Percentiles rank a stretch among this genome's conserved stretches.
These are phyloP conservation scores for Alternaria consortialis DNA, from an alignment of 2,329 filamentous ascomycete genomes.

Conservation along the genomic window DNA sequence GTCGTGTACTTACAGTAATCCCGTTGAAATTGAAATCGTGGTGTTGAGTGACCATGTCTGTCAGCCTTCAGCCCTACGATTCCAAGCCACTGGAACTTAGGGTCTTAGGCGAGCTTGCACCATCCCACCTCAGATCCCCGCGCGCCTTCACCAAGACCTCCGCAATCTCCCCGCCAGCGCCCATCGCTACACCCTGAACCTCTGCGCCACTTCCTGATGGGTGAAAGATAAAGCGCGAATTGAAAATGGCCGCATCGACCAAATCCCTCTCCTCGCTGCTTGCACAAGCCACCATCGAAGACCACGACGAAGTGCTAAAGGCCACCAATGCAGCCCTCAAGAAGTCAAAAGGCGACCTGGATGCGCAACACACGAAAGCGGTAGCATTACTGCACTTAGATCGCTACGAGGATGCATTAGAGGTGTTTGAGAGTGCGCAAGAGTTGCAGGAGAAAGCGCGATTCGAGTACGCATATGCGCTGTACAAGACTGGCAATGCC, in stretches of 20 bases:
- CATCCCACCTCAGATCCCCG: conserved; percentile 41
- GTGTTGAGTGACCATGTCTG: neutral
- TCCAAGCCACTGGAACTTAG: conserved; percentile 15
- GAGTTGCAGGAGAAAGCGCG: conserved; percentile 67
- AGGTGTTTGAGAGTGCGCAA: conserved; percentile 70
- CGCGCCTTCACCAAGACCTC: conserved; percentile 37
- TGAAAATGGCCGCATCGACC: conserved; percentile 51
- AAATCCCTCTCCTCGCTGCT: conserved; percentile 64
- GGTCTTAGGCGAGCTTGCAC: conserved; percentile 37
- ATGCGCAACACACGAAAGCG: conserved; percentile 74
- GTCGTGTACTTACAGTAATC: neutral
- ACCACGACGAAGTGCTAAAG: conserved; percentile 78
- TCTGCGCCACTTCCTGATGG: conserved; percentile 31
- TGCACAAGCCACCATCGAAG: conserved; percentile 66
- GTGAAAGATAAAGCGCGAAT: conserved; percentile 26
- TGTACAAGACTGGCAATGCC: conserved; percentile 80
- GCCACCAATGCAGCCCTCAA: conserved; percentile 66
- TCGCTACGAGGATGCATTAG: conserved; percentile 79
- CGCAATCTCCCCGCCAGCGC: conserved; percentile 29
- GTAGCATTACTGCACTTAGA: conserved; percentile 83
- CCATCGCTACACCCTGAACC: conserved; percentile 4
- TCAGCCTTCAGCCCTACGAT: conserved; percentile 14
- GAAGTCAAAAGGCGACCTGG: conserved; percentile 65
- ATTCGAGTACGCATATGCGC: conserved; percentile 80
- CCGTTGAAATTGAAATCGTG: neutral